Evolutionary conservation across 2,329 filamentous ascomycete species (phyloP).

Genomic region (Penicillium sp.): DNA sequence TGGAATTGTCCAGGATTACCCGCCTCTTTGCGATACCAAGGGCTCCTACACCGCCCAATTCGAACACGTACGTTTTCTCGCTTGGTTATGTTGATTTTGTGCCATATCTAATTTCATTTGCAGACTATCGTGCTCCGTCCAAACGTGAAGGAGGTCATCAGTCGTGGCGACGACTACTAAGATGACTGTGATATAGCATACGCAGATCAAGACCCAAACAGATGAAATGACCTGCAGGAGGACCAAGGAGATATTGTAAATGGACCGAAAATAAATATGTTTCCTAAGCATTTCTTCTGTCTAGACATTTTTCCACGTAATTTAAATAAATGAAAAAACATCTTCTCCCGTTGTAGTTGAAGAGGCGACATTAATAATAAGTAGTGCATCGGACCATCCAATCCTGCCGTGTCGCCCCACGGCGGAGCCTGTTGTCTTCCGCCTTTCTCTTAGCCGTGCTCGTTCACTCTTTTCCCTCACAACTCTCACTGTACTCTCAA

Average conservation of each 20-base stretch:
- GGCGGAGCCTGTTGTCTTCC: constrained; percentile 32
- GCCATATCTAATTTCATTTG: neutral
- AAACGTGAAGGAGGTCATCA: constrained; percentile 81
- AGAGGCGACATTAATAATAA: neutral
- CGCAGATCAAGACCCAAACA: constrained; percentile 5
- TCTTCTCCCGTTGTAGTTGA: too few relatives aligned
- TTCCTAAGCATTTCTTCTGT: too few relatives aligned
- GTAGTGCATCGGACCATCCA: constrained; percentile 11
- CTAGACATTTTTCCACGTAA: too few relatives aligned
- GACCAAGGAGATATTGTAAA: neutral
- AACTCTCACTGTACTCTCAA: constrained; percentile 13
- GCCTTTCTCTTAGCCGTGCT: constrained; percentile 13
- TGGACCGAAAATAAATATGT: too few relatives aligned
- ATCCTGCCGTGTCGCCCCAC: constrained; percentile 32
- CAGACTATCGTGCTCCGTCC: constrained; percentile 73
- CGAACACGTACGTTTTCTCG: constrained; percentile 69
- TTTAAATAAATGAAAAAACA: too few relatives aligned
- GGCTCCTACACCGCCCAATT: constrained; percentile 92
- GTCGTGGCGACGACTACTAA: constrained; percentile 79
- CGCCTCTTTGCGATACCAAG: constrained; percentile 84
- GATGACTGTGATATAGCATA: neutral
- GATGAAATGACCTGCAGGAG: neutral
- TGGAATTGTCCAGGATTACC: constrained; percentile 86
- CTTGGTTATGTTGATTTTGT: neutral
- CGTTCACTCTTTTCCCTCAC: constrained; percentile 13